Evolutionary conservation across 768 basidiomycete genomes (phyloP), one percentile per base, ranked within the genome.

Genomic region (Agrocybe pediades): DNA sequence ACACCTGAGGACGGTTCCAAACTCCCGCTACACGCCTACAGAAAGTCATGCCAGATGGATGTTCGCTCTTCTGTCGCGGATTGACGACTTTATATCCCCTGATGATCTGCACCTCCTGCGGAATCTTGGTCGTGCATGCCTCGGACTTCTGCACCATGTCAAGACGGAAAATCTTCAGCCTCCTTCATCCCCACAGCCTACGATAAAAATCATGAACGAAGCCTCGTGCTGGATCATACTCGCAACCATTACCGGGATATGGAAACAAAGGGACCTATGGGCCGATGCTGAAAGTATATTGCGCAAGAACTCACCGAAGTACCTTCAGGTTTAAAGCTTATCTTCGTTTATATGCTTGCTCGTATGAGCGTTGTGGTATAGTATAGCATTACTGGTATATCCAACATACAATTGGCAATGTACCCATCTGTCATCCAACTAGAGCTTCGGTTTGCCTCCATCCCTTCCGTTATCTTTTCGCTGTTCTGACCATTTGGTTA

Each of bases 221-320:
- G 76, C 74, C 49, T 81, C 86, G 8, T 90, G 88, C 62, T 94
- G 92, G 92, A 76, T 92, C 56, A 73, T 90, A 30, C 74, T 93
- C 5, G 71, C 85, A 6, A 80, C 81, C 1, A 71, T 93, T 43
- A 78, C 80, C 21, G 81, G 79, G 17, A 67, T 86, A 2, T 94
- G 92, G 92, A 85, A 82, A 20, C 92, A 94, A 71, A 77, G 74
- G 47, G 92, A 94, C 66, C 69, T 94, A 39, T 94, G 90, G 91
- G 71, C 71, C 68, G 90, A 92, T 62, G 89, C 86, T 19, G 83
- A 86, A 62, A 72, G 69, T n/a, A 72, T 76, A 58, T 62, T 89
- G 27, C 59, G 19, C 51, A 36, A 24, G n/a, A 29, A 30, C 36
- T 36, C 27, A 46, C 16, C 29, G 33, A 30, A 44, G 26, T 15